phyloP scores from a whole-genome alignment of 2,329 filamentous ascomycete genomes.

The Exophiala viscosa region DNA sequence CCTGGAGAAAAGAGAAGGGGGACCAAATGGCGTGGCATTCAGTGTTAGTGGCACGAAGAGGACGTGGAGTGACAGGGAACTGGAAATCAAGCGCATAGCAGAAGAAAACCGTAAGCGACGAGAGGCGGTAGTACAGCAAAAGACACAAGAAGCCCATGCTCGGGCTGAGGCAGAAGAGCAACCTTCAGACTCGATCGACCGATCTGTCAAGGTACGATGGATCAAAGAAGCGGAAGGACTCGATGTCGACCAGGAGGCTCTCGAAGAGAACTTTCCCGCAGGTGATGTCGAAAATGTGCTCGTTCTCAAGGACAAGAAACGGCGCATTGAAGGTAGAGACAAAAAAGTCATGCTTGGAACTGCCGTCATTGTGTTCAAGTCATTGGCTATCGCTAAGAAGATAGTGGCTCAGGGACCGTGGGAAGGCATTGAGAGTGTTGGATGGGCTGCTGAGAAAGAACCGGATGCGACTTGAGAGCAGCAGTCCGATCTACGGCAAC shows the following conservation, averaged over 20 bases:
- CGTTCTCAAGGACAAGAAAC: slow-evolving; percentile 53
- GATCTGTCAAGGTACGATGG: slow-evolving; percentile 58
- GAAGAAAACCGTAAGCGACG: slow-evolving; percentile 50
- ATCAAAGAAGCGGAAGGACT: slow-evolving; percentile 45
- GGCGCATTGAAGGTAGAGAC: slow-evolving; percentile 46
- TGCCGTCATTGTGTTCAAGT: slow-evolving; percentile 55
- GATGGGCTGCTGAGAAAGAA: slow-evolving; percentile 53
- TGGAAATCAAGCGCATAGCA: slow-evolving; percentile 51
- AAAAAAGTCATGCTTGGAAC: slow-evolving; percentile 52
- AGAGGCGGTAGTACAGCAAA: slow-evolving; percentile 44
- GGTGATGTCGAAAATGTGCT: slow-evolving; percentile 56
- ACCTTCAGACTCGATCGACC: slow-evolving; percentile 40
- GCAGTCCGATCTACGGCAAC: not conserved
- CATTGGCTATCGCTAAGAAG: slow-evolving; percentile 42
- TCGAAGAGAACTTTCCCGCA: slow-evolving; percentile 51
- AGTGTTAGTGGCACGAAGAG: slow-evolving; percentile 54
- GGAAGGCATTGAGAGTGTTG: slow-evolving; percentile 50
- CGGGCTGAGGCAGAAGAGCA: slow-evolving; percentile 33
- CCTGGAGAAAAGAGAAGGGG: slow-evolving; percentile 65
- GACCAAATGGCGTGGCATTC: slow-evolving; percentile 27
- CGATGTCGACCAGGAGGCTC: slow-evolving; percentile 46
- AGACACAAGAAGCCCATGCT: slow-evolving; percentile 40
- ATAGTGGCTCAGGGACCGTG: slow-evolving; percentile 37
- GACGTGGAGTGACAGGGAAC: slow-evolving; percentile 51
- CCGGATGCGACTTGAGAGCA: slow-evolving; percentile 43